Evolutionary conservation across 768 basidiomycete species (phyloP).

Genomic region (Boletellus sp.): DNA sequence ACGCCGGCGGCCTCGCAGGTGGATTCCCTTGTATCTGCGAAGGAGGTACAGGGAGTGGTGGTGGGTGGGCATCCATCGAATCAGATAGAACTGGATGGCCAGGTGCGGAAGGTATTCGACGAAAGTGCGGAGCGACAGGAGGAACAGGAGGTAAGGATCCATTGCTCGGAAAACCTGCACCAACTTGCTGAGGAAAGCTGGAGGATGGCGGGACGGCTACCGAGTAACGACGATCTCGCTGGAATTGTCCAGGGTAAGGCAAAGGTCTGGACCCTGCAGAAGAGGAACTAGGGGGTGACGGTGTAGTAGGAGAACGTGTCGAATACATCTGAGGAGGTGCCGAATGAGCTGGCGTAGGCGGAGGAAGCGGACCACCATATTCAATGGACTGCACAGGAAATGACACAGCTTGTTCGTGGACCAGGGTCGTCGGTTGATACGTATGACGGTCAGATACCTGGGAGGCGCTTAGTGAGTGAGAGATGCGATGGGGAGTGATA

Average conservation of each 20-base stretch:
- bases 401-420: constrained; percentile 19
- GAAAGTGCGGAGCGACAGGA: constrained; percentile 34
- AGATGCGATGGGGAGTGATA: constrained; percentile 17
- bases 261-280: constrained; percentile 28
- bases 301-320: constrained; percentile 12
- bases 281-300: constrained; percentile 16
- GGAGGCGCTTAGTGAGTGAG: constrained; percentile 29
- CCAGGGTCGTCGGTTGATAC: constrained; percentile 17
- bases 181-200: constrained; percentile 29
- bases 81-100: constrained; percentile 26
- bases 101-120: constrained; percentile 25
- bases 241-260: constrained; percentile 30
- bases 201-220: constrained; percentile 28
- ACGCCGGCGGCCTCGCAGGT: constrained; percentile 42
- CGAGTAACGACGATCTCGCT: constrained; percentile 30
- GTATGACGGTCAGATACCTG: constrained; percentile 25
- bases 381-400: constrained; percentile 28
- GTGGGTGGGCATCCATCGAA: constrained; percentile 10
- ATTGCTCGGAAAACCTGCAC: constrained; percentile 12
- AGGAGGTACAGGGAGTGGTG: constrained; percentile 29
- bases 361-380: constrained; percentile 15
- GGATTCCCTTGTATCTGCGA: constrained; percentile 22
- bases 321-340: constrained; percentile 26
- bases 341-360: constrained; percentile 22
- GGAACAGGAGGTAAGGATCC: constrained; percentile 17